Percentiles rank a stretch among this genome's conserved stretches.
Evolutionary conservation across 805 yeast genomes (phyloP).

Genomic region (Metschnikowia matae): DNA sequence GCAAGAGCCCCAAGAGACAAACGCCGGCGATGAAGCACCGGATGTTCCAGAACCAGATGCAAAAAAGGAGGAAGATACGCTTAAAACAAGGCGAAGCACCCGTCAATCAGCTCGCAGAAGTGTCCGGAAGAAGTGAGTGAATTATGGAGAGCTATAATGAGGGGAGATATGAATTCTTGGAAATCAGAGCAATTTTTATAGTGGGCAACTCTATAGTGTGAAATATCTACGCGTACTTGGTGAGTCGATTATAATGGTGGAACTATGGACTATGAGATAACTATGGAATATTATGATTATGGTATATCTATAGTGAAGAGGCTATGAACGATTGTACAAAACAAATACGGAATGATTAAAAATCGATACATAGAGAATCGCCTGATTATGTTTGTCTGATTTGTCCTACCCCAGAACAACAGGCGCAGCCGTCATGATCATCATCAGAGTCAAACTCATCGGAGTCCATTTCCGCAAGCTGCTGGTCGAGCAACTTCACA

Average conservation of each 20-base stretch:
- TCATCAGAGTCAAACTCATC: slow-evolving; percentile 19
- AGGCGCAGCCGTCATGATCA: slow-evolving; percentile 15
- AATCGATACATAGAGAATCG: too few relatives aligned
- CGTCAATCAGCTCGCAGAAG: slow-evolving; percentile 15
- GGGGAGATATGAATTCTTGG: too few relatives aligned
- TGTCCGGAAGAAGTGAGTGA: slow-evolving; percentile 8
- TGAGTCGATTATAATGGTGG: too few relatives aligned
- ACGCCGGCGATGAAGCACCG: neutral
- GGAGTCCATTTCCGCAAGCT: slow-evolving; percentile 18
- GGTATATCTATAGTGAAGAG: too few relatives aligned
- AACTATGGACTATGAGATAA: too few relatives aligned
- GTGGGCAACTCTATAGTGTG: too few relatives aligned
- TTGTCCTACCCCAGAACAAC: slow-evolving; percentile 19
- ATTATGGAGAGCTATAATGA: too few relatives aligned
- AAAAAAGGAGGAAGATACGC: slow-evolving; percentile 9
- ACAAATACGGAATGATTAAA: too few relatives aligned
- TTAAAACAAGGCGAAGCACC: slow-evolving; percentile 12
- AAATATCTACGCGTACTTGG: too few relatives aligned
- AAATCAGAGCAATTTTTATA: too few relatives aligned
- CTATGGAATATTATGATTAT: too few relatives aligned
- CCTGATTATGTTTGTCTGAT: slow-evolving; percentile 4
- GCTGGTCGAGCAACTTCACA: slow-evolving; percentile 17
- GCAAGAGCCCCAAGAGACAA: slow-evolving; percentile 4
- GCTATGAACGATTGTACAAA: too few relatives aligned
- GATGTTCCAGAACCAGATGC: neutral